Evolutionary conservation across 1,284 basidiomycete genomes (phyloP).

Genomic region (Athelia sp.): DNA sequence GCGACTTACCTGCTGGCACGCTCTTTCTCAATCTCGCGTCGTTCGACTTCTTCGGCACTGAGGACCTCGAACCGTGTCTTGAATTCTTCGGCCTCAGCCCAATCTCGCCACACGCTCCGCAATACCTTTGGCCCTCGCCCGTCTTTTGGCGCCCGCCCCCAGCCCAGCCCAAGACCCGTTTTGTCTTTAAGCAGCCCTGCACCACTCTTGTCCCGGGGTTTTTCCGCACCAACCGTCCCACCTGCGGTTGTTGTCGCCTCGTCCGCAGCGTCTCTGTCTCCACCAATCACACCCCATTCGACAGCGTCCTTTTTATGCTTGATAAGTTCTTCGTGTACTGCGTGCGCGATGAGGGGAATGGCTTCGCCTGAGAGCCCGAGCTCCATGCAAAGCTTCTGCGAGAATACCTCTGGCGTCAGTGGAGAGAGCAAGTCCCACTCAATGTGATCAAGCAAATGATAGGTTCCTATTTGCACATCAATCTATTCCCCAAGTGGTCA

Average conservation of each 20-base stretch:
- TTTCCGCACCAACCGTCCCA: slow-evolving; percentile 15
- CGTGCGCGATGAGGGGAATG: slow-evolving; percentile 84
- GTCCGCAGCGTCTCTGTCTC: slow-evolving; percentile 36
- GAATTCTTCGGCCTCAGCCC: slow-evolving; percentile 90
- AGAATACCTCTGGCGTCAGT: slow-evolving; percentile 87
- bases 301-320: slow-evolving; percentile 94
- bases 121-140: slow-evolving; percentile 78
- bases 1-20: slow-evolving; percentile 53
- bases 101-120: slow-evolving; percentile 91
- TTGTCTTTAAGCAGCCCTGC: slow-evolving; percentile 66
- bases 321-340: slow-evolving; percentile 91
- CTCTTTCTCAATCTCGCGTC: slow-evolving; percentile 78
- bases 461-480: slow-evolving; percentile 93
- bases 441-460: slow-evolving; percentile 89
- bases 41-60: slow-evolving; percentile 87
- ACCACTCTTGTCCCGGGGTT: slow-evolving; percentile 40
- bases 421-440: slow-evolving; percentile 97
- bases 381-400: slow-evolving; percentile 77
- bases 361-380: slow-evolving; percentile 89
- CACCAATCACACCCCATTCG: slow-evolving; percentile 84
- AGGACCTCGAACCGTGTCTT: slow-evolving; percentile 86
- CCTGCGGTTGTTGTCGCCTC: slow-evolving; percentile 23
- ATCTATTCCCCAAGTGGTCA: slow-evolving; percentile 49
- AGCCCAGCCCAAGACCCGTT: slow-evolving; percentile 68
- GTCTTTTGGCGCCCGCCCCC: slow-evolving; percentile 64